Base-by-base conservation (phyloP, 2,329 filamentous ascomycete genomes). In the Fusarium equiseti region DNA sequence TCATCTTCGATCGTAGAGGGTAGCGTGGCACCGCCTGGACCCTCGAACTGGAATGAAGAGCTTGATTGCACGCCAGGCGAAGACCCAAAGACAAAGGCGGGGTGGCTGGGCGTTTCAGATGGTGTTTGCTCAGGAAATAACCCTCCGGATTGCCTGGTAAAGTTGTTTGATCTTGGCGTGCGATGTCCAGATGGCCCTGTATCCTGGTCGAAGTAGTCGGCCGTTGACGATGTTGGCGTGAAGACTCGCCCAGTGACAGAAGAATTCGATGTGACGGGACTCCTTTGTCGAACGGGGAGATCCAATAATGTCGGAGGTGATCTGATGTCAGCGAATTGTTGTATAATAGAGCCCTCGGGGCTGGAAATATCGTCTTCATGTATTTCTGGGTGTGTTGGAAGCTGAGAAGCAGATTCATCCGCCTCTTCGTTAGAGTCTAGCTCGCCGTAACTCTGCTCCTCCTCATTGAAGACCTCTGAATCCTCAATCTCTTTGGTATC, bases 51-150 rank as follows among this genome's bases (percentile, higher is more conserved):
- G 11, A 73, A 70, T 2, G 38, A 26, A 4, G 71, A 59, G 5
- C n/a, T 51, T 9, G 68, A 58, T 26, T 58, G 55, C 1, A 51
- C 55, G 2, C 58, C 42, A 10, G 67, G 46, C 2, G 66, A 65
- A 20, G 71, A 63, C 6, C 68, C 71, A n/a, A 73, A 73, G 16
- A 73, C 20, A 48, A 73, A 73, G 2, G 66, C 48, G 1, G 71
- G 71, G 0, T 59, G 61, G 9, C 26, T 61, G 0, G 44, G 26
- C 31, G 57, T 22, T 12, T n/a, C 44, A 5, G 42, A 12, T 0
- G 46, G 26, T 4, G 58, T 24, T 4, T 35, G 48, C 8, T n/a
- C 9, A 3, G 46, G 22, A 2, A 12, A 24, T 7, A 46, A 5
- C 3, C 32, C 53, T 4, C 32, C 44, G 1, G 31, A 6, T 3